These are phyloP conservation scores for Allantophomopsis cytisporea DNA, from an alignment of 2,329 filamentous ascomycete genomes.

Conservation along the genomic window DNA sequence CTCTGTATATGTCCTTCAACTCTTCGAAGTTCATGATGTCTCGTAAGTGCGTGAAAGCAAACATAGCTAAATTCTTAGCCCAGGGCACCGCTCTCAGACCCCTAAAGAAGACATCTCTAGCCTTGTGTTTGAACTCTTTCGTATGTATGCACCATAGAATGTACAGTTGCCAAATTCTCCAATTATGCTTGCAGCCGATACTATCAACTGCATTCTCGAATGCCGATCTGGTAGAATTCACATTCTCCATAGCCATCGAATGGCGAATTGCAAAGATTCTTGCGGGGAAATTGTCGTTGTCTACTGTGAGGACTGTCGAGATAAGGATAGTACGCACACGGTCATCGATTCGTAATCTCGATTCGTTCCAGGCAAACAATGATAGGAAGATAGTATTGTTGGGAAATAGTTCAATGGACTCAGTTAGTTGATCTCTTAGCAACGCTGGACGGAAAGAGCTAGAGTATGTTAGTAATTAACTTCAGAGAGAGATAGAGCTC, in stretches of 20 bases:
- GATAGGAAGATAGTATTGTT: constrained; percentile 64
- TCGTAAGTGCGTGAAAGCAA: constrained; percentile 29
- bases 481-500: constrained; percentile 8
- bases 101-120: constrained; percentile 38
- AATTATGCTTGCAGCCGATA: constrained; percentile 19
- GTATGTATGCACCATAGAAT: constrained; percentile 30
- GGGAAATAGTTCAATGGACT: constrained; percentile 53
- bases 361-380: constrained; percentile 61
- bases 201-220: constrained; percentile 36
- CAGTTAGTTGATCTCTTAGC: constrained; percentile 45
- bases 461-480: neutral
- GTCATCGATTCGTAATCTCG: constrained; percentile 59
- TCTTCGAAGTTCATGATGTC: constrained; percentile 28
- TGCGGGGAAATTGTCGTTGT: constrained; percentile 25
- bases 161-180: constrained; percentile 36
- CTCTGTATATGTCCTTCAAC: constrained; percentile 35
- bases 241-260: constrained; percentile 35
- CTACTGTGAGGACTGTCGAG: constrained; percentile 19
- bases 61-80: constrained; percentile 44
- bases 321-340: constrained; percentile 56
- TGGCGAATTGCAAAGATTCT: constrained; percentile 40
- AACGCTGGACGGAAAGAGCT: constrained; percentile 55
- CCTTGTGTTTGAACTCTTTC: constrained; percentile 21
- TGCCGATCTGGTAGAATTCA: constrained; percentile 36
- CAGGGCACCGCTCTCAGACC: constrained; percentile 45